A percentile compares a stretch with the other conserved stretches of the same genome.
phyloP scores from a whole-genome alignment of 306 rosid species.

The Oemleria cerasiformis region DNA sequence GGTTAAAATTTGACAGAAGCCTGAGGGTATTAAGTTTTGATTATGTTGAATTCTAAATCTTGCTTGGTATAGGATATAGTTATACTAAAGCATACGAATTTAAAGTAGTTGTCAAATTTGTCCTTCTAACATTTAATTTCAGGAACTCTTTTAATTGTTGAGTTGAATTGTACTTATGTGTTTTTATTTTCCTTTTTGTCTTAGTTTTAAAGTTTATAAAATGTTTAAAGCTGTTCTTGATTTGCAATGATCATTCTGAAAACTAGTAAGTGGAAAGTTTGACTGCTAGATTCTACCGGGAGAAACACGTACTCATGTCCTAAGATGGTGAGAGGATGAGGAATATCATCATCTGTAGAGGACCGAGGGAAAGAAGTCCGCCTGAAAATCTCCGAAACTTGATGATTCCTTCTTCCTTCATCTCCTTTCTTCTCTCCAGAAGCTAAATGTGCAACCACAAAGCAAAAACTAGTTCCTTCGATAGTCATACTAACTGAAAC shows the following conservation, averaged over 20 bases:
- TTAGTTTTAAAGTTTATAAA: neutral
- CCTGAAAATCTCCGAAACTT: slow-evolving; percentile 72
- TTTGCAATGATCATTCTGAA: neutral
- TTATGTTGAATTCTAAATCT: neutral
- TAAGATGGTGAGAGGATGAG: slow-evolving; percentile 68
- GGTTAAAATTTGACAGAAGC: neutral
- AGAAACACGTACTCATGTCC: slow-evolving; percentile 84
- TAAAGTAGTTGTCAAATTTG: neutral
- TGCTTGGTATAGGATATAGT: neutral
- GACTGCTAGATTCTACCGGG: neutral
- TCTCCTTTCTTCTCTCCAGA: slow-evolving; percentile 92
- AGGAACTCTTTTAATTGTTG: neutral
- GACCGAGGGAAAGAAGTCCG: slow-evolving; percentile 59
- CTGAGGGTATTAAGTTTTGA: neutral
- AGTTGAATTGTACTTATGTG: neutral
- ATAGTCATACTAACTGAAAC: slow-evolving; percentile 82
- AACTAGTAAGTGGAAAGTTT: neutral
- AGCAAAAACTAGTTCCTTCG: slow-evolving; percentile 95
- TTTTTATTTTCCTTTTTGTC: neutral
- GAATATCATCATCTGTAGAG: slow-evolving; percentile 29
- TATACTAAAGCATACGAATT: neutral
- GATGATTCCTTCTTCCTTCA: slow-evolving; percentile 72
- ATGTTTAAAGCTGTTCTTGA: neutral
- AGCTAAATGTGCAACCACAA: slow-evolving; percentile 78
- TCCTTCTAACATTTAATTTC: neutral